Evolutionary conservation across 2,329 filamentous ascomycete species (phyloP).

Genomic region (Ceratocystis harringtonii): DNA sequence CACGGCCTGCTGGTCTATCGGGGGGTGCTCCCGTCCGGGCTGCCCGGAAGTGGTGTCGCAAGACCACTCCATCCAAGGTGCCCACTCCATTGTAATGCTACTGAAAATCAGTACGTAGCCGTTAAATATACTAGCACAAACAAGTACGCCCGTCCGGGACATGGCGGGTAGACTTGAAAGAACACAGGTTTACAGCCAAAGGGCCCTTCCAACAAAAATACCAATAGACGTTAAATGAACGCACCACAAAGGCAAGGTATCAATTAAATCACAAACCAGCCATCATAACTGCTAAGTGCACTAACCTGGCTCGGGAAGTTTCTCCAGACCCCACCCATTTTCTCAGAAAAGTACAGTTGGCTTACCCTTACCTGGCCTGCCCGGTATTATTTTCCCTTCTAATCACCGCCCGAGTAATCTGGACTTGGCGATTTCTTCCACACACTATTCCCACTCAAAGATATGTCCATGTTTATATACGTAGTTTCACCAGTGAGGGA

Average conservation of each 20-base stretch:
- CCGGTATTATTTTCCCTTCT: slow-evolving; percentile 8
- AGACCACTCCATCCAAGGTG: not conserved
- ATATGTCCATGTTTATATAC: not conserved
- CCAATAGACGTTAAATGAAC: not conserved
- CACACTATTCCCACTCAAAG: not conserved
- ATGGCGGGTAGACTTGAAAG: not conserved
- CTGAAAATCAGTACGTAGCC: too few relatives aligned
- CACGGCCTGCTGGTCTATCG: not conserved
- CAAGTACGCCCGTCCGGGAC: not conserved
- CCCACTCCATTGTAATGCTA: too few relatives aligned
- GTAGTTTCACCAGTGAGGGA: not conserved
- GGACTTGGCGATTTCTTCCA: slow-evolving; percentile 9
- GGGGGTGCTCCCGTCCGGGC: not conserved
- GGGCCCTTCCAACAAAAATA: not conserved
- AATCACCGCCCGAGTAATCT: slow-evolving; percentile 12
- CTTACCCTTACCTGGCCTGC: not conserved
- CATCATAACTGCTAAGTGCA: not conserved
- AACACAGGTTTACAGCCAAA: not conserved
- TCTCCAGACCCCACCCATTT: not conserved
- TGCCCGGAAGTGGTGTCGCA: not conserved
- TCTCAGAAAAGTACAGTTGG: not conserved
- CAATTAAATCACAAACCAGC: not conserved
- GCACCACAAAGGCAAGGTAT: not conserved
- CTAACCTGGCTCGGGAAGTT: too few relatives aligned
- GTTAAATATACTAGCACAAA: too few relatives aligned